Conservation (phyloP, 768 basidiomycete species). For the Guyanaporus albipodus region DNA sequence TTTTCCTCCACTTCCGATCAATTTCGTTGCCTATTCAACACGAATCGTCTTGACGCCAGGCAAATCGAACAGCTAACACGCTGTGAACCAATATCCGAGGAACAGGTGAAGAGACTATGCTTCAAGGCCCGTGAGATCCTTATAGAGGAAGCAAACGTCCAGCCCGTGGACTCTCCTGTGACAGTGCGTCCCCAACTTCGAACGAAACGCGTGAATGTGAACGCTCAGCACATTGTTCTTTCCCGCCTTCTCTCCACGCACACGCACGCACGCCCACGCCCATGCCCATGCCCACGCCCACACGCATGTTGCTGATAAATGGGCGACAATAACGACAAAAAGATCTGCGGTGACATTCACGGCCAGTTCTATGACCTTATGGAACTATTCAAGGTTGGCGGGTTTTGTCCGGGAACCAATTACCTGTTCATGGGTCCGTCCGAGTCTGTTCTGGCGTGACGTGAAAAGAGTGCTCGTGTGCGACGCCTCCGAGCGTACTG, state of each 20-base stretch:
- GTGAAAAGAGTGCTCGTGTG: constrained; percentile 1
- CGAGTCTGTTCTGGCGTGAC: background rate
- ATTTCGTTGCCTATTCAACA: constrained; percentile 13
- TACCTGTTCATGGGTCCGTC: constrained; percentile 92
- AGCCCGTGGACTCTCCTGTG: constrained; percentile 92
- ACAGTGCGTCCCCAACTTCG: constrained; percentile 56
- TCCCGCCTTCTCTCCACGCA: background rate
- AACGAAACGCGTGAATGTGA: constrained; percentile 1
- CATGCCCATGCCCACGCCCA: too few species aligned
- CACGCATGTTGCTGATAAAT: constrained; percentile 1
- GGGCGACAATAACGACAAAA: constrained; percentile 7
- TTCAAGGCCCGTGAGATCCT: constrained; percentile 94
- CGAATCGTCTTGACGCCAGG: constrained; percentile 39
- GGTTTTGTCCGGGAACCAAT: constrained; percentile 88
- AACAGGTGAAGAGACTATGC: constrained; percentile 92
- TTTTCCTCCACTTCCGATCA: constrained; percentile 25
- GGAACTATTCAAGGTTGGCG: constrained; percentile 92
- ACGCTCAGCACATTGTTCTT: background rate
- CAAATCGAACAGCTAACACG: constrained; percentile 93
- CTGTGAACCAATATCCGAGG: constrained; percentile 94
- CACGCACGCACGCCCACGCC: too few species aligned
- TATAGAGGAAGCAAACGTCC: constrained; percentile 97
- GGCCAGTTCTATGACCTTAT: constrained; percentile 96
- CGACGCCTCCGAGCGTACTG: constrained; percentile 5
- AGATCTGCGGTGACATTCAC: constrained; percentile 96